Evolutionary conservation across 352 stramenopile genomes (phyloP).

Genomic region (Phytophthora idaei): DNA sequence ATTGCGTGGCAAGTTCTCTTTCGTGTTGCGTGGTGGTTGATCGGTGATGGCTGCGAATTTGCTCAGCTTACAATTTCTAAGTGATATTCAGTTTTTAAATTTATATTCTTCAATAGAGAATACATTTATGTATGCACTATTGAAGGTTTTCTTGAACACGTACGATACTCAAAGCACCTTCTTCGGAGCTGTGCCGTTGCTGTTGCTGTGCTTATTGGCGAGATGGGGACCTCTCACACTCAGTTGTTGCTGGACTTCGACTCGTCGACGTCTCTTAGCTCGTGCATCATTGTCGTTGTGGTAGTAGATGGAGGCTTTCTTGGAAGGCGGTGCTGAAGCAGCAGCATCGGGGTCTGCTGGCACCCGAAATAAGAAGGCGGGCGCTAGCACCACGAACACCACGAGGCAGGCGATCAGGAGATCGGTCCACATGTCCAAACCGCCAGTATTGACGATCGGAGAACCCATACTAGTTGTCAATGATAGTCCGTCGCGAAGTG

Average conservation of each 20-base stretch:
- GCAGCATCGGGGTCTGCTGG: neutral
- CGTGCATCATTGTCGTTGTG: neutral
- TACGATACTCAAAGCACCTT: conserved; percentile 11
- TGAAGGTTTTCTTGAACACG: neutral
- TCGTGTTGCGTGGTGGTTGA: neutral
- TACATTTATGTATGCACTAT: conserved; percentile 15
- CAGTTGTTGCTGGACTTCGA: conserved; percentile 12
- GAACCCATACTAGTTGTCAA: neutral
- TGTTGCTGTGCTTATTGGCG: neutral
- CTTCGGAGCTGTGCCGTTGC: conserved; percentile 1
- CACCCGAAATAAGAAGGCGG: conserved; percentile 60
- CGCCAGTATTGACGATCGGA: neutral
- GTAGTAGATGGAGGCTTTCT: conserved; percentile 4
- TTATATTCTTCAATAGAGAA: conserved; percentile 3
- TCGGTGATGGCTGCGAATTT: conserved; percentile 13
- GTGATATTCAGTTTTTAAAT: neutral
- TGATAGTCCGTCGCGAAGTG: neutral
- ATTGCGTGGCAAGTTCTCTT: conserved; percentile 20
- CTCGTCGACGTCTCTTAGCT: conserved; percentile 11
- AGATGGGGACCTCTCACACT: neutral
- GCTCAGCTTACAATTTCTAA: neutral
- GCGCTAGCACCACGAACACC: conserved; percentile 71
- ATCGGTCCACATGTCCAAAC: conserved; percentile 55
- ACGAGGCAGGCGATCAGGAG: conserved; percentile 63
- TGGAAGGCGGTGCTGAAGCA: neutral